A percentile compares a stretch with the other conserved stretches of the same genome.
Evolutionary conservation across 2,329 filamentous ascomycete species (phyloP).

Genomic region (Cordyceps cateniannulata): DNA sequence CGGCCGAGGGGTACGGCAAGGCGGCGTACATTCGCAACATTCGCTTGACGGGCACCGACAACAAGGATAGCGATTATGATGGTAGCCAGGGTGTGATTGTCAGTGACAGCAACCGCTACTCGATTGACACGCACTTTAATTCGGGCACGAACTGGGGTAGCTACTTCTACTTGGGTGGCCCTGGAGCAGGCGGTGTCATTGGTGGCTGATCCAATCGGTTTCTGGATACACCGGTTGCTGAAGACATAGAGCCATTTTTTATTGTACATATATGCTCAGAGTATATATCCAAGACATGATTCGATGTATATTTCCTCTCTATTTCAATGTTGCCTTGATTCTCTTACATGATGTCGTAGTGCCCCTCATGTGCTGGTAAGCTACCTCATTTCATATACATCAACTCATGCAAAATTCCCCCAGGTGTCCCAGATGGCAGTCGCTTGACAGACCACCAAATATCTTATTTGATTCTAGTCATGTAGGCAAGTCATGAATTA

Average conservation of each 20-base stretch:
- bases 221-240: not conserved
- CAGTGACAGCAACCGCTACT: constrained; percentile 12
- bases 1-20: constrained; percentile 8
- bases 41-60: not conserved
- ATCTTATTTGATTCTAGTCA: no score
- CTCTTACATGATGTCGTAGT: no score
- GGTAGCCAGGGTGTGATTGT: constrained; percentile 6
- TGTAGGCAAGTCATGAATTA: no score
- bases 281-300: no score
- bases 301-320: no score
- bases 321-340: no score
- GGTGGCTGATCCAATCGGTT: not conserved
- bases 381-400: no score
- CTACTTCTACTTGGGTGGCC: constrained; percentile 13
- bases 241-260: not conserved
- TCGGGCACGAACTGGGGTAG: constrained; percentile 8
- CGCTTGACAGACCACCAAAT: no score
- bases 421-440: no score
- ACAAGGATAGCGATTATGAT: constrained; percentile 5
- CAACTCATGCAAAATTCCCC: no score
- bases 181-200: constrained; percentile 14
- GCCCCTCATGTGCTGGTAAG: no score
- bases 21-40: constrained; percentile 14
- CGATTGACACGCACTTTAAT: constrained; percentile 11
- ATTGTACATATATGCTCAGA: no score